Evolutionary conservation across 2,329 filamentous ascomycete genomes (phyloP).

Genomic region (Colletotrichum chrysophilum): DNA sequence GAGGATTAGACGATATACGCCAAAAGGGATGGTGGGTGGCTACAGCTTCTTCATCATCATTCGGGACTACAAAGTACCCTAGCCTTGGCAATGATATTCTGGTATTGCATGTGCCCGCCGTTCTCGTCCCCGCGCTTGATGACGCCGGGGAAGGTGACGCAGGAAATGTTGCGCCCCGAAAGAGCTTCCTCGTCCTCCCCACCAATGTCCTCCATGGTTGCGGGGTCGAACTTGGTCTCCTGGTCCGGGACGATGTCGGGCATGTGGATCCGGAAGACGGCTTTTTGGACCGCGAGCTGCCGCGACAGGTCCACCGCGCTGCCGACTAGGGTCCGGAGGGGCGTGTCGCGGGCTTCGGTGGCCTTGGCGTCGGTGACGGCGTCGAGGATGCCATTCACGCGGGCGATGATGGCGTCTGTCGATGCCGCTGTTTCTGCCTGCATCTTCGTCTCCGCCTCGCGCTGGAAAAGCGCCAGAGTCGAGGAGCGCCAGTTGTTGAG

Average conservation of each 20-base stretch:
- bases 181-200: slow-evolving; percentile 65
- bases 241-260: slow-evolving; percentile 59
- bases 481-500: slow-evolving; percentile 71
- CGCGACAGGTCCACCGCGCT: slow-evolving; percentile 62
- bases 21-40: neutral
- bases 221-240: slow-evolving; percentile 58
- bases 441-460: slow-evolving; percentile 53
- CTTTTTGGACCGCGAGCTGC: slow-evolving; percentile 62
- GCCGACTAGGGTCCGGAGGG: slow-evolving; percentile 57
- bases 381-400: slow-evolving; percentile 55
- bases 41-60: slow-evolving; percentile 27
- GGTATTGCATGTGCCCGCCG: slow-evolving; percentile 63
- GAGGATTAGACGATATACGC: neutral
- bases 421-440: slow-evolving; percentile 48
- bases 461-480: slow-evolving; percentile 65
- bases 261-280: slow-evolving; percentile 61
- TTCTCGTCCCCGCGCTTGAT: slow-evolving; percentile 70
- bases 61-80: slow-evolving; percentile 64
- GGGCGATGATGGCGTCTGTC: slow-evolving; percentile 47
- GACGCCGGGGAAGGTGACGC: slow-evolving; percentile 69
- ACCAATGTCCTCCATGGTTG: slow-evolving; percentile 70
- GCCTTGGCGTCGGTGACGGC: slow-evolving; percentile 47
- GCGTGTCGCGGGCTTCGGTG: slow-evolving; percentile 52
- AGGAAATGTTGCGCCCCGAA: slow-evolving; percentile 58
- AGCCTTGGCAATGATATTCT: slow-evolving; percentile 70